These are phyloP conservation scores for Arabis alpina DNA, from an alignment of 345 rosid species.

Conservation along the genomic window DNA sequence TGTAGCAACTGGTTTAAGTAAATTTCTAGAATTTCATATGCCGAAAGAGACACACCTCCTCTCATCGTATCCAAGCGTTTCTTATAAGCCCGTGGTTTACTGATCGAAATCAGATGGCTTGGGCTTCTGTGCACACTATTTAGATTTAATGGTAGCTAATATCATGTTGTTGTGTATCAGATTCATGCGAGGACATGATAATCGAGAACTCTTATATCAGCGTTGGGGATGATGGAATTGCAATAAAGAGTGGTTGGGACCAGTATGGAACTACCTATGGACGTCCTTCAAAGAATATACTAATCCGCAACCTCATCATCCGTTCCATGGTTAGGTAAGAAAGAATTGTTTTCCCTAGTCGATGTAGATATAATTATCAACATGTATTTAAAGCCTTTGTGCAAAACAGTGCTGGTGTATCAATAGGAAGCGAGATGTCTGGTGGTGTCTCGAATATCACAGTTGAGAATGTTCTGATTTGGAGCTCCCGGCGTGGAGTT, in stretches of 20 bases:
- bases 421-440: constrained; percentile 99
- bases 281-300: constrained; percentile 71
- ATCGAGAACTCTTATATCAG: constrained; percentile 90
- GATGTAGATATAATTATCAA: not conserved
- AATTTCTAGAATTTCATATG: not conserved
- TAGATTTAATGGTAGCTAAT: constrained; percentile 18
- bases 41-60: not conserved
- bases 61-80: not conserved
- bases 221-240: constrained; percentile 89
- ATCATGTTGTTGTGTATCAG: constrained; percentile 44
- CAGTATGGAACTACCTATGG: constrained; percentile 87
- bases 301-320: constrained; percentile 75
- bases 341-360: constrained; percentile 26
- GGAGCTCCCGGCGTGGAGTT: constrained; percentile 94
- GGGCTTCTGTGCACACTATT: not conserved
- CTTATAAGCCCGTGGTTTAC: not conserved
- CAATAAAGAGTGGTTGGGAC: constrained; percentile 97
- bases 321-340: constrained; percentile 90
- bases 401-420: constrained; percentile 84
- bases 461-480: constrained; percentile 73
- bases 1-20: not conserved
- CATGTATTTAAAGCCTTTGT: constrained; percentile 16
- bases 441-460: constrained; percentile 94
- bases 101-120: not conserved
- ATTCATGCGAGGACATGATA: constrained; percentile 87